A percentile compares a stretch with the other conserved stretches of the same genome.
These are phyloP conservation scores for Aureobasidium sp. DNA, from an alignment of 2,329 filamentous ascomycete species.

Conservation along the genomic window DNA sequence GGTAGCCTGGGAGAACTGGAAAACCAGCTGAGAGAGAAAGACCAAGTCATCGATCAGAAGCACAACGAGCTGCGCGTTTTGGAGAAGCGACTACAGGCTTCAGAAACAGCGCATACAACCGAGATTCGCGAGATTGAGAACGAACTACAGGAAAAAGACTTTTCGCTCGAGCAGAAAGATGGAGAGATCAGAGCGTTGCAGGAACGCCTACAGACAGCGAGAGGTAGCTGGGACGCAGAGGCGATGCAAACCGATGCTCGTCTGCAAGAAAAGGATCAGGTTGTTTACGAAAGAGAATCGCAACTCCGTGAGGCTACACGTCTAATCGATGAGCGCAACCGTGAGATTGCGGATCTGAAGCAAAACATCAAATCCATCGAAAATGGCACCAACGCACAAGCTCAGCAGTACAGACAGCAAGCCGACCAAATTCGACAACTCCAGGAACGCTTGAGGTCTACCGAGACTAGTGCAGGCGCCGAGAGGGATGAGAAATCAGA, in stretches of 20 bases:
- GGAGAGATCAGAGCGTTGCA: conserved; percentile 32
- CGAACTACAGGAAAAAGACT: conserved; percentile 57
- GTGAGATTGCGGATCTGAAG: conserved; percentile 50
- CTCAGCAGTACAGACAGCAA: conserved; percentile 50
- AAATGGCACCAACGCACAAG: conserved; percentile 32
- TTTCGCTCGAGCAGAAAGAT: conserved; percentile 31
- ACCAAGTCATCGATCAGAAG: conserved; percentile 30
- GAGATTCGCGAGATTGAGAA: conserved; percentile 28
- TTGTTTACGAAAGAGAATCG: conserved; percentile 65
- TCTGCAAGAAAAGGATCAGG: conserved; percentile 31
- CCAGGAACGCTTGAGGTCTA: conserved; percentile 43
- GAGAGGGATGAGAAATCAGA: conserved; percentile 38
- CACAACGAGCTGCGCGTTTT: conserved; percentile 27
- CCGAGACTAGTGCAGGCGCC: conserved; percentile 30
- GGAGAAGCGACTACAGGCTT: conserved; percentile 28
- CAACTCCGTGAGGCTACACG: conserved; percentile 71
- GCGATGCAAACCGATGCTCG: conserved; percentile 31
- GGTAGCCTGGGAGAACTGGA: conserved; percentile 31
- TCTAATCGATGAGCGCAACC: conserved; percentile 64
- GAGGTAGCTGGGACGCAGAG: conserved; percentile 34
- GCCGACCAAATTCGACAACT: conserved; percentile 41
- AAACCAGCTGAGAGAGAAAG: conserved; percentile 29
- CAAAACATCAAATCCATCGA: conserved; percentile 26
- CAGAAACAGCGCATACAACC: conserved; percentile 22
- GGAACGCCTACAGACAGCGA: conserved; percentile 31